Percentiles rank a stretch among this genome's conserved stretches.
Evolutionary conservation across 1,284 basidiomycete genomes (phyloP).

Genomic region (Inonotus hispidus): DNA sequence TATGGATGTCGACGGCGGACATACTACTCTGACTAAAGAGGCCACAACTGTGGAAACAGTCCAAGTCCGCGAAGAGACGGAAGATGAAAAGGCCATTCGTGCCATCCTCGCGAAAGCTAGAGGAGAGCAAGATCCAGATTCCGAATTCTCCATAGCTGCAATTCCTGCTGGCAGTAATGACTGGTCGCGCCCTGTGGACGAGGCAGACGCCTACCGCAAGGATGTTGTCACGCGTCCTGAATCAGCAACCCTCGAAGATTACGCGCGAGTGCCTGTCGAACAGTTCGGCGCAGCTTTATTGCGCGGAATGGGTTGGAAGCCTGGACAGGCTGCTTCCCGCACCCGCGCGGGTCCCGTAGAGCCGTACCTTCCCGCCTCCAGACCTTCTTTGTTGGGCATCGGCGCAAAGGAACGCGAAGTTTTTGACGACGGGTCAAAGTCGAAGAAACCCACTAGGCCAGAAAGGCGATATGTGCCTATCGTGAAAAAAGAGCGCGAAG

Average conservation of each 20-base stretch:
- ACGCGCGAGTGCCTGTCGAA: slow-evolving; percentile 85
- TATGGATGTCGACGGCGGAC: slow-evolving; percentile 12
- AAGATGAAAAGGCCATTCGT: slow-evolving; percentile 70
- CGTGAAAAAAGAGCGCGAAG: slow-evolving; percentile 40
- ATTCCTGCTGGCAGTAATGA: slow-evolving; percentile 41
- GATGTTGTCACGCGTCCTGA: slow-evolving; percentile 79
- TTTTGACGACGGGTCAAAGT: slow-evolving; percentile 57
- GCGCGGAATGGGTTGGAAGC: slow-evolving; percentile 96
- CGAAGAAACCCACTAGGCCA: slow-evolving; percentile 38
- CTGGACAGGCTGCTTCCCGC: slow-evolving; percentile 66
- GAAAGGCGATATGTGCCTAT: slow-evolving; percentile 75
- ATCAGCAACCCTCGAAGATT: slow-evolving; percentile 76
- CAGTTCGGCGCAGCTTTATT: slow-evolving; percentile 93
- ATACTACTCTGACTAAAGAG: slow-evolving; percentile 7
- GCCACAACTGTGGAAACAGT: slow-evolving; percentile 20
- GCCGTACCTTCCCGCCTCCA: slow-evolving; percentile 74
- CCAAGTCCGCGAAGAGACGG: slow-evolving; percentile 41
- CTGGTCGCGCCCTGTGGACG: slow-evolving; percentile 42
- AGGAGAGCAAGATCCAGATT: slow-evolving; percentile 35
- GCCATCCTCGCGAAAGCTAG: slow-evolving; percentile 57
- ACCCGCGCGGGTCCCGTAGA: slow-evolving; percentile 57
- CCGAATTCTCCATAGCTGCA: slow-evolving; percentile 40
- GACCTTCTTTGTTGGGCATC: slow-evolving; percentile 83
- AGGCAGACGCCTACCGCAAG: slow-evolving; percentile 75
- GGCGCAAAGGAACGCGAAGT: slow-evolving; percentile 82